Conservation (phyloP, 2,329 filamentous ascomycete species). For the Celoporthe dispersa region DNA sequence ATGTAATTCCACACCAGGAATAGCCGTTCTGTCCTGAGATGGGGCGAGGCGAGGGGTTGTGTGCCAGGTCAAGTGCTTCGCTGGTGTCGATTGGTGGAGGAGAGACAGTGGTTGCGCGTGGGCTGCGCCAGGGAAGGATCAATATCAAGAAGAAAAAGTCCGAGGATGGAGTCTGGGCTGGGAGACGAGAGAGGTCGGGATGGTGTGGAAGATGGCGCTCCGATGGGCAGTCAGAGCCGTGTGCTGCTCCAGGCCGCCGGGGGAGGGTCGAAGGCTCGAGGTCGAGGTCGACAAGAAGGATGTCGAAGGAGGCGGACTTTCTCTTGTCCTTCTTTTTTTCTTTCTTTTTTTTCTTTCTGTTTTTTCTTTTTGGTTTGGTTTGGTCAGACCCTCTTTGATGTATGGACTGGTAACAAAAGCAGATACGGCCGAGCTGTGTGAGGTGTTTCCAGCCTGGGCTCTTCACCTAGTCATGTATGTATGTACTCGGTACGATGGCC, state of each 20-base stretch:
- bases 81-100: slow-evolving; percentile 1
- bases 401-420: neutral
- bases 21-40: neutral
- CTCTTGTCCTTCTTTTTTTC: neutral
- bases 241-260: neutral
- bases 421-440: neutral
- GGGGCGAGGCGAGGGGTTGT: neutral
- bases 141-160: slow-evolving; percentile 7
- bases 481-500: slow-evolving; percentile 3
- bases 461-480: slow-evolving; percentile 14
- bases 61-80: neutral
- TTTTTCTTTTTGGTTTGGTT: neutral
- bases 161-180: neutral
- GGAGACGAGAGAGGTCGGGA: neutral
- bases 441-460: neutral
- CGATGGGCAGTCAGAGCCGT: neutral
- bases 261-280: neutral
- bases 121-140: neutral
- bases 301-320: neutral
- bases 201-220: slow-evolving; percentile 1
- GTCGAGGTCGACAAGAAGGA: neutral
- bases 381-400: neutral
- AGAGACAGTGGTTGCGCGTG: neutral
- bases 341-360: neutral
- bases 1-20: neutral